Evolutionary conservation across 2,329 filamentous ascomycete species (phyloP), one percentile per base, ranked within the genome.

Genomic region (Pseudogymnoascus verrucosus): DNA sequence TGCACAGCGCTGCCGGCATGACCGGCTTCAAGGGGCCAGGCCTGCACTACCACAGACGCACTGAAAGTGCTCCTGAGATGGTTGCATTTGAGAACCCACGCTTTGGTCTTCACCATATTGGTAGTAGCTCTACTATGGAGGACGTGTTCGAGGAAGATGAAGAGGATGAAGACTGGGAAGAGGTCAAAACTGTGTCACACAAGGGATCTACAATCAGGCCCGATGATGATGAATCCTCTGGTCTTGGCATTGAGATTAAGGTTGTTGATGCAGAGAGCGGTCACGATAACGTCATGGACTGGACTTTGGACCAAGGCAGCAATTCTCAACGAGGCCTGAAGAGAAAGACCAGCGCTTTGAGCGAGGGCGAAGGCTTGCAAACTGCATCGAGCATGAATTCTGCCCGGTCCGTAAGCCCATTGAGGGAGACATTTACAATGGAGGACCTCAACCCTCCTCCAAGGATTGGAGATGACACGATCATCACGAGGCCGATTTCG

Each of bases 131-230:
- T 0, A 88, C 88, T 0, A 93, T 95, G 89, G 89, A 88, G 0
- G 90, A 93, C 72, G 90, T 95, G 0, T 95, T 93, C 67, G 90
- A 95, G 71, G 90, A 93, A 69, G 90, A 93, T 28, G 90, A 92
- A 67, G 88, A 90, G 69, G 81, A 85, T 11, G 80, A 80, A 19
- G 77, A 78, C 16, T 66, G 76, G 77, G 68, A 76, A 69, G 64
- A 76, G 68, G 28, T 71, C 47, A 73, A 72, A 60, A 67, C 68
- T 36, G 66, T 71, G 7, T 72, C 71, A 23, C 70, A 73, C 62
- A 74, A 73, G 63, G 71, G 73, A 62, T 72, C 72, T 26, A 71
- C 71, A 28, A 72, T 71, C 57, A 69, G 72, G 16, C 70, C 69
- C 4, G 75, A 77, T 12, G 75, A 78, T 4, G 75, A 77, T 10